Evolutionary conservation across 2,329 filamentous ascomycete genomes (phyloP), one percentile per base, ranked within the genome.

Genomic region (Diatrype stigma): DNA sequence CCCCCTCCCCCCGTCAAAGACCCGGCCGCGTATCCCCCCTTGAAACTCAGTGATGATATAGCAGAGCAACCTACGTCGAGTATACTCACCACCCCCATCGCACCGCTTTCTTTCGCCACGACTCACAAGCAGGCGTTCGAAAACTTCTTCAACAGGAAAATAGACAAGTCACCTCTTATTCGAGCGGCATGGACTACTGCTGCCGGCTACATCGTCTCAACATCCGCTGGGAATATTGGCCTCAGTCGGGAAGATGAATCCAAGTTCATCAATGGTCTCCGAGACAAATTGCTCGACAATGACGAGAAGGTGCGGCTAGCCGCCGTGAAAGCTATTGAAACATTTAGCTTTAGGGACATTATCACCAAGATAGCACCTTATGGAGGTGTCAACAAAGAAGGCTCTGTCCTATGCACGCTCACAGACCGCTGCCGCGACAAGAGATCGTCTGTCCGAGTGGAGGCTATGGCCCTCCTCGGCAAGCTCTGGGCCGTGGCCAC

Each of bases 401-500:
- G 86, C 19, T 94, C 92, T 0, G 80, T 96, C 23, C 78, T 99
- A 16, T 84, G 80, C 49, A 90, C 87, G 56, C 79, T 99, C 23
- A 89, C 90, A 26, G 91, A 96, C 64, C 84, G 94, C 56, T 90
- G 90, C 58, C 90, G 92, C 60, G 95, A 99, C 71, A 86, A 87
- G 55, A 93, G 87, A 66, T 82, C 86, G 14, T 76, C 82, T 40
- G 89, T 99, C 11, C 88, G 93, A 51, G 84, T 89, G 37, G 90
- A 93, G 60, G 92, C 90, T 22, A 96, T 96, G 82, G 86, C 85
- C 47, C 77, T 95, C 8, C 75, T 97, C 1, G 89, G 84, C 11
- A 89, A 86, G 55, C 85, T 97, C 26, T 99, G 94, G 94, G 92
- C 90, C n/a, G 92, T 95, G 17, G 93, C 90, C 12, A 84, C 86